A percentile compares a stretch with the other conserved stretches of the same genome.
Conservation (phyloP, 495 filamentous ascomycete genomes). For the Neurospora sp. region DNA sequence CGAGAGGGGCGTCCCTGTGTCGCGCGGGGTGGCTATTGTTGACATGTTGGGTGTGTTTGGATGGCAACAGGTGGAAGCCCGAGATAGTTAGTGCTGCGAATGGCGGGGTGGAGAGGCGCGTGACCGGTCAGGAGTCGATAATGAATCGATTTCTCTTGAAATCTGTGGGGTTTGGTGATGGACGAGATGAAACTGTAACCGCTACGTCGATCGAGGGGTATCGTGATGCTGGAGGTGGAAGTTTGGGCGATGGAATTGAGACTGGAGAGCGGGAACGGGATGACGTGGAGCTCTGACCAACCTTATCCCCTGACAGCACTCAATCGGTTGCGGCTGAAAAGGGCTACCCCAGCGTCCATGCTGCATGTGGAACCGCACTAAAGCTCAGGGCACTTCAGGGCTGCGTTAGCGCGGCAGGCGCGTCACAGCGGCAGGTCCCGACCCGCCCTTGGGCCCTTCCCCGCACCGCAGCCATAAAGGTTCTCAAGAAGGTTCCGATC, state of each 20-base stretch:
- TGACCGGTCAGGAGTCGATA: not conserved
- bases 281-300: not conserved
- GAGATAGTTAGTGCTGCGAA: not conserved
- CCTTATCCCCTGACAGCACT: not conserved
- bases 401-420: not conserved
- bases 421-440: not conserved
- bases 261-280: not conserved
- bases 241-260: not conserved
- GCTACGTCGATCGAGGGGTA: not conserved
- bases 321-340: not conserved
- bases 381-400: not conserved
- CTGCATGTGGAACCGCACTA: not conserved
- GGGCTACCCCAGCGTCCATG: not conserved
- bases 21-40: conserved; percentile 62
- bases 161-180: not conserved
- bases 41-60: conserved; percentile 47
- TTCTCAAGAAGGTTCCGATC: not conserved
- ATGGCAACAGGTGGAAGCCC: not conserved
- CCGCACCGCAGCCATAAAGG: not conserved
- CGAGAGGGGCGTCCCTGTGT: conserved; percentile 26
- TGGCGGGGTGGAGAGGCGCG: not conserved
- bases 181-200: not conserved
- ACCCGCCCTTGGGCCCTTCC: not conserved
- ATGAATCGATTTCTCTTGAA: not conserved
- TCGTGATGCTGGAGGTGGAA: not conserved